A percentile compares a stretch with the other conserved stretches of the same genome.
phyloP scores from a whole-genome alignment of 208 protist species.

The Crithidia sp. region DNA sequence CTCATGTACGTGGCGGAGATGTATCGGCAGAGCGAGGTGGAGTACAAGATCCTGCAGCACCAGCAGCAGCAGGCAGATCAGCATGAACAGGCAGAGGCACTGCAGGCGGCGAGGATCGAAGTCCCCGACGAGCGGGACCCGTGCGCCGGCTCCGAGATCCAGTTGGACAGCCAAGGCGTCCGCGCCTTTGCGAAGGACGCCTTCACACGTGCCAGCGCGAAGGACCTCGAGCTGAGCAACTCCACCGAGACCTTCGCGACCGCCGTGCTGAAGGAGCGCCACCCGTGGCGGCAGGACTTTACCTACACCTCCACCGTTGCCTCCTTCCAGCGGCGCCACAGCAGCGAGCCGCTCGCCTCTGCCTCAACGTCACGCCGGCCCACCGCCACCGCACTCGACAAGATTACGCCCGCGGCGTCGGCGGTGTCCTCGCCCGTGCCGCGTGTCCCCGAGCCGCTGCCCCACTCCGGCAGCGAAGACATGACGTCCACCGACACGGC shows the following conservation, averaged over 20 bases:
- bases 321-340: constrained; percentile 22
- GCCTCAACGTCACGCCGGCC: not conserved
- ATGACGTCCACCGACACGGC: constrained; percentile 5
- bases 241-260: constrained; percentile 26
- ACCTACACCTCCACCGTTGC: constrained; percentile 21
- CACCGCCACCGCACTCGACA: not conserved
- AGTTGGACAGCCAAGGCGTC: no score
- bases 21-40: constrained; percentile 52
- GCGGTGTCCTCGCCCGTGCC: not conserved
- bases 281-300: constrained; percentile 28
- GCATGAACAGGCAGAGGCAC: not conserved
- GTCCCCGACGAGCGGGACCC: no score
- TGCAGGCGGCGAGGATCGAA: not conserved
- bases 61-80: constrained; percentile 7
- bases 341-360: not conserved
- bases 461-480: constrained; percentile 7
- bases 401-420: not conserved
- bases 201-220: not conserved
- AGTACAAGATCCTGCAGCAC: constrained; percentile 20
- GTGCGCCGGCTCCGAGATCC: no score
- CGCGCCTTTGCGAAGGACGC: not conserved
- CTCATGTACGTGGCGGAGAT: constrained; percentile 48
- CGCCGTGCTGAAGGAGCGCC: constrained; percentile 19
- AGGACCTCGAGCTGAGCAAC: constrained; percentile 2
- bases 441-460: not conserved